phyloP scores from a whole-genome alignment of 371 early-diverging fungal genomes.

The Syncephalastrum racemosum region DNA sequence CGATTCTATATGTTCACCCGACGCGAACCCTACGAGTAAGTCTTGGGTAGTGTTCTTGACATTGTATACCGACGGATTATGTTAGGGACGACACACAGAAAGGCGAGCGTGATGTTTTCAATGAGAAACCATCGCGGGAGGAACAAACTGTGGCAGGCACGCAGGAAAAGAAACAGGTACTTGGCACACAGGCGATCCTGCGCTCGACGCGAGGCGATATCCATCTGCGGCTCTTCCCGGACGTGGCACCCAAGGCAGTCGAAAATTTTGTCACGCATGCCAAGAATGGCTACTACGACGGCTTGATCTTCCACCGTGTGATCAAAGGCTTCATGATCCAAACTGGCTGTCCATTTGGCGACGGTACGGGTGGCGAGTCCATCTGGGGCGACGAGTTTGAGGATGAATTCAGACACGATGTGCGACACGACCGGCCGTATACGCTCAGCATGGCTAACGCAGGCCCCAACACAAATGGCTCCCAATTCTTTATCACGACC shows the following conservation, averaged over 20 bases:
- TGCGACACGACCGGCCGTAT: conserved; percentile 88
- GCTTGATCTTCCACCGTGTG: conserved; percentile 85
- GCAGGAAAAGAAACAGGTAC: conserved; percentile 58
- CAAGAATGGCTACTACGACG: conserved; percentile 76
- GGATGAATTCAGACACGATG: conserved; percentile 86
- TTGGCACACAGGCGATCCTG: conserved; percentile 77
- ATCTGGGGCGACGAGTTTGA: conserved; percentile 95
- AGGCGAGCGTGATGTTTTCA: conserved; percentile 90
- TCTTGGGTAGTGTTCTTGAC: neutral
- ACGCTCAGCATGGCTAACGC: conserved; percentile 98
- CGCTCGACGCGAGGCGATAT: conserved; percentile 90
- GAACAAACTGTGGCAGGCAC: conserved; percentile 88
- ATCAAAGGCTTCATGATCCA: conserved; percentile 94
- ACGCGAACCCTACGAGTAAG: conserved; percentile 82
- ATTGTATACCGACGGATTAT: neutral
- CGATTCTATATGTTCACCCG: conserved; percentile 91
- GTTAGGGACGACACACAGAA: conserved; percentile 55
- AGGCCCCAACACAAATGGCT: conserved; percentile 91
- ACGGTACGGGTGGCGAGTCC: conserved; percentile 96
- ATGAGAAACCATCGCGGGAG: conserved; percentile 95
- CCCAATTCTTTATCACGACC: conserved; percentile 99
- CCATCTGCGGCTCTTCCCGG: conserved; percentile 79
- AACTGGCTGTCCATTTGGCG: conserved; percentile 80
- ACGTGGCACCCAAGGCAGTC: conserved; percentile 90
- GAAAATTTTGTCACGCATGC: conserved; percentile 88